Evolutionary conservation across 1,139 yeast species (phyloP).

Genomic region (Oligophagozyma castellii): DNA sequence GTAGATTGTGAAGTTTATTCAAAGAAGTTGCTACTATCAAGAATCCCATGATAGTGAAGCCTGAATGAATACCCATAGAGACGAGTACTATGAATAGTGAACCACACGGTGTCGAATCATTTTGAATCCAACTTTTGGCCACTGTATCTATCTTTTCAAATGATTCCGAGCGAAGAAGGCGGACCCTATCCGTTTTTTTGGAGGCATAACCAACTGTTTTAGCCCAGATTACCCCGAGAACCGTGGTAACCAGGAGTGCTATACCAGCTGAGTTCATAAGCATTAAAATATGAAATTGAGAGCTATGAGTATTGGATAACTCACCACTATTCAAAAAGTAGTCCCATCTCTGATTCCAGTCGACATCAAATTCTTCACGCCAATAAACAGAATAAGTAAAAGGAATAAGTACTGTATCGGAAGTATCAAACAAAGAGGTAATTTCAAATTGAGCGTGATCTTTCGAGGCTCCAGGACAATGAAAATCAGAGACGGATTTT

Average conservation of each 20-base stretch:
- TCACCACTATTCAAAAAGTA: slow-evolving; percentile 49
- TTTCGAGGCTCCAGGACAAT: slow-evolving; percentile 58
- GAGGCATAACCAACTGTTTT: slow-evolving; percentile 1
- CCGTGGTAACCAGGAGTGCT: slow-evolving; percentile 7
- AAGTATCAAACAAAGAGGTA: slow-evolving; percentile 21
- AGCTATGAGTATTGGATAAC: slow-evolving; percentile 9
- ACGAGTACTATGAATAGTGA: slow-evolving; percentile 37
- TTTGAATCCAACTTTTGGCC: slow-evolving; percentile 11
- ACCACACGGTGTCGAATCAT: slow-evolving; percentile 7
- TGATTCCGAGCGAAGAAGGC: slow-evolving; percentile 1
- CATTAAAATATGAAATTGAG: slow-evolving; percentile 19
- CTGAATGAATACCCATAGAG: slow-evolving; percentile 62
- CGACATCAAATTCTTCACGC: slow-evolving; percentile 64
- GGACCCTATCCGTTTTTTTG: background rate
- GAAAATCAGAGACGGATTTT: slow-evolving; percentile 52
- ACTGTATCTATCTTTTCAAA: slow-evolving; percentile 3
- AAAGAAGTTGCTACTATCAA: slow-evolving; percentile 45
- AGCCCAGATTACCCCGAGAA: slow-evolving; percentile 9
- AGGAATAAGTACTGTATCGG: slow-evolving; percentile 36
- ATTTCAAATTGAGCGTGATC: slow-evolving; percentile 42
- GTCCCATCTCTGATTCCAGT: slow-evolving; percentile 65
- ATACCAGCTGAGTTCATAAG: slow-evolving; percentile 17
- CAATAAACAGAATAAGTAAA: slow-evolving; percentile 81
- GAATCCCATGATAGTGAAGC: slow-evolving; percentile 51
- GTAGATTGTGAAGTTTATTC: slow-evolving; percentile 43